Base-by-base conservation (phyloP, 1,284 basidiomycete genomes). In the Earliella scabrosa region DNA sequence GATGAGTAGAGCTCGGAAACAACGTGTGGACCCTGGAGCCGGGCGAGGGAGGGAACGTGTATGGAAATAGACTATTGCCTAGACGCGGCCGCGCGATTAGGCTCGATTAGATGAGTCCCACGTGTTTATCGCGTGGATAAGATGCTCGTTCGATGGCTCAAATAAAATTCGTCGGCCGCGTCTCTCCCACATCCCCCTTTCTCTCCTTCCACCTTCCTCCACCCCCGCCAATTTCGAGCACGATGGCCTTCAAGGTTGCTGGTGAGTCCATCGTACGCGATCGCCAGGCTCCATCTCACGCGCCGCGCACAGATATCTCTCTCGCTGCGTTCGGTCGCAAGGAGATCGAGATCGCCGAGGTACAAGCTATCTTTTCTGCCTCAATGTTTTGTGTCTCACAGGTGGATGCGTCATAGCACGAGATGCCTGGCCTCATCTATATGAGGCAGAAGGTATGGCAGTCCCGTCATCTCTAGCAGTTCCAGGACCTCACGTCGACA, bases 331-430 rank as follows among this genome's bases (percentile, higher is more conserved):
- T 94, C 75, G 93, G 95, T 78, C 94, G 96, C 80, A 97, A 98
- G 83, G 96, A 98, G 82, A 93, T 98, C 71, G 90, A 97, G 82
- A 95, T 98, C 76, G 95, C 96, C 65, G 95, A 98, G 85, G 90
- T 57, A 45, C 43, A 32, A 40, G 31, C 44, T n/a, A 18, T 10
- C 21, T 58, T 39, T 50, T 14, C 10, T 38, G 16, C 32, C 31
- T 48, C 27, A 48, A 5, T 14, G 14, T 20, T 20, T 11, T 18
- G 32, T 26, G 3, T 6, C 11, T 39, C 35, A 54, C 61, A 45
- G 23, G 64, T 64, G 31, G 52, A 31, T 48, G 53, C 49, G 27
- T 53, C 53, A 34, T 65, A 93, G 88, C 85, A 90, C 81, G 92
- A 94, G 76, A 93, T 94, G 92, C 93, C 93, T 52, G 95, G 92